Percentiles rank a stretch among this genome's conserved stretches.
These are phyloP conservation scores for Colletotrichum tropicale DNA, from an alignment of 2,329 filamentous ascomycete genomes.

Conservation along the genomic window DNA sequence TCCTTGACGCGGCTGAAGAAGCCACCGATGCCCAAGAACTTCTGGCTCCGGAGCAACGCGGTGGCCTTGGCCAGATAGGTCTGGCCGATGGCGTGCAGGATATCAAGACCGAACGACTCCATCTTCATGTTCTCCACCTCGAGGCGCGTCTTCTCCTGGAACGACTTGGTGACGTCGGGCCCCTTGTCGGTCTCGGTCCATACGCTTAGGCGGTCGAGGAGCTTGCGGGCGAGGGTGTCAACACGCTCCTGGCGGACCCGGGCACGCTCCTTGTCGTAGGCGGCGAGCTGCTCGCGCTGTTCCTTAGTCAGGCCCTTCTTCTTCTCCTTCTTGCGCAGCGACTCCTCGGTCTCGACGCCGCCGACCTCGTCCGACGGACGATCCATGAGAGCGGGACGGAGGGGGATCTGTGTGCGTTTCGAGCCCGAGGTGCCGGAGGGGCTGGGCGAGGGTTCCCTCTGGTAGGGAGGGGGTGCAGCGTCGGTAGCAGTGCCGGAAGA, in stretches of 20 bases:
- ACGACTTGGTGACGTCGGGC: constrained; percentile 81
- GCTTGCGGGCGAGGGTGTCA: constrained; percentile 80
- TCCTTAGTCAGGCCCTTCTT: constrained; percentile 91
- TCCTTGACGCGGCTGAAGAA: constrained; percentile 96
- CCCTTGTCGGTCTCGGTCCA: constrained; percentile 98
- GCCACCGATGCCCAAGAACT: constrained; percentile 93
- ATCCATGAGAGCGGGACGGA: constrained; percentile 87
- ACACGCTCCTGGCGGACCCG: constrained; percentile 89
- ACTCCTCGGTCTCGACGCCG: constrained; percentile 67
- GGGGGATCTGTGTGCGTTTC: constrained; percentile 63
- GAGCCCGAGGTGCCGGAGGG: constrained; percentile 40
- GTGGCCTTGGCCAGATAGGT: constrained; percentile 90
- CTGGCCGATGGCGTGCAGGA: constrained; percentile 90
- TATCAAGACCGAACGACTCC: constrained; percentile 97
- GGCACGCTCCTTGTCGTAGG: constrained; percentile 85
- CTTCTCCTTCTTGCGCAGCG: constrained; percentile 64
- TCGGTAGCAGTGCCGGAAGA: constrained; percentile 17
- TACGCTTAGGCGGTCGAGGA: constrained; percentile 86
- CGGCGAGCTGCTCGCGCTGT: constrained; percentile 88
- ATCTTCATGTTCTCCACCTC: constrained; percentile 99
- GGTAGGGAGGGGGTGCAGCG: constrained; percentile 33
- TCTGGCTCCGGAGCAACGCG: constrained; percentile 89
- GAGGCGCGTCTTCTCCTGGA: constrained; percentile 91
- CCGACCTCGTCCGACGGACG: constrained; percentile 76
- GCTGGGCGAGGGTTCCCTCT: constrained; percentile 38